Evolutionary conservation across 2,329 filamentous ascomycete species (phyloP), one percentile per base, ranked within the genome.

Genomic region (Hysterium pulicare): DNA sequence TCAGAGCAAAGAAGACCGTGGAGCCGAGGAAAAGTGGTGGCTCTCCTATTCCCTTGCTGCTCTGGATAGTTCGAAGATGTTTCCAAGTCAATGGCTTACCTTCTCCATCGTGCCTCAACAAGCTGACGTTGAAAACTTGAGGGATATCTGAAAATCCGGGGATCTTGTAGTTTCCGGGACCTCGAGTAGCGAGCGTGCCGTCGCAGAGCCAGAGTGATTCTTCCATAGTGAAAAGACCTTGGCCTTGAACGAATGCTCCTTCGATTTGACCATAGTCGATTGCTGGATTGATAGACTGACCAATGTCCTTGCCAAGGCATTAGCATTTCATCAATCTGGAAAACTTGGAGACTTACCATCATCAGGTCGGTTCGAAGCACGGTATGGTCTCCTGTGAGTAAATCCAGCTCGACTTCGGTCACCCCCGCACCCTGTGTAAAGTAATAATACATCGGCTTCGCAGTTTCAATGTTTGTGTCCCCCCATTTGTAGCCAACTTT

Each of bases 401-500:
- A 87, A 66, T 98, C 93, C 33, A 97, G 73, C 67, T 96, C 88
- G 3, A 96, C 89, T 68, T 96, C 91, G 2, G 89, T 84, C 0
- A 86, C 84, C 0, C 90, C 81, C 3, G 95, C 90, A 40, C 91
- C 91, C 68, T 67, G 62, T 0, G 93, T 97, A 71, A 96, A 97
- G 75, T 98, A 98, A 72, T 91, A 97, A 74, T 90, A 97, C 90
- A 97, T 94, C 63, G 83, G 34, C 47, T 66, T 66, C 5, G 59
- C 60, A 0, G 60, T 65, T 6, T 59, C 54, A 10, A 37, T 34
- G 31, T 67, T 57, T 13, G 53, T 64, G 20, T 63, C 51, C 5
- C 83, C 88, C 91, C 91, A 98, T 1, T 79, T 79, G 59, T 95
- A 97, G 1, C 91, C 93, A 50, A 98, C 95, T 49, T 95, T 89